Conservation (phyloP, 2,329 filamentous ascomycete genomes). For the Cordyceps tenuipes region DNA sequence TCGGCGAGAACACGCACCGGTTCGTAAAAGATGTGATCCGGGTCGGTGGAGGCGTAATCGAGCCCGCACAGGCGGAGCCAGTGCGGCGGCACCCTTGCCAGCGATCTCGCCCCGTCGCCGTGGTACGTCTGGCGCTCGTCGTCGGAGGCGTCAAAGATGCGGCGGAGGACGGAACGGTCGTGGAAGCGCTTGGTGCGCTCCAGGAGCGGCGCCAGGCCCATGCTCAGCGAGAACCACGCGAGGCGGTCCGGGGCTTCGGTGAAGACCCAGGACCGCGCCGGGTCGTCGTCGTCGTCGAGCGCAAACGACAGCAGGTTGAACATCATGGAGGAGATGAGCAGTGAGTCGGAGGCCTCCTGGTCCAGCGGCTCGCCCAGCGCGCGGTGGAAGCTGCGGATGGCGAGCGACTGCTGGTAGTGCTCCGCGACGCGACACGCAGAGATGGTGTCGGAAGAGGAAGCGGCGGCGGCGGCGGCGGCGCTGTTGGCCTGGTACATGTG, state of each 20-base stretch:
- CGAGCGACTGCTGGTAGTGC: constrained; percentile 17
- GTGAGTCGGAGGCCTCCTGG: constrained; percentile 16
- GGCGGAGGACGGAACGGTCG: constrained; percentile 15
- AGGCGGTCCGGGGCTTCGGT: constrained; percentile 13
- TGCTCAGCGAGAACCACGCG: constrained; percentile 18
- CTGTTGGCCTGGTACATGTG: constrained; percentile 12
- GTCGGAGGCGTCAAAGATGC: constrained; percentile 14
- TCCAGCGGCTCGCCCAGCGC: constrained; percentile 16
- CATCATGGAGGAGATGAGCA: constrained; percentile 19
- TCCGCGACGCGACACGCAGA: constrained; percentile 15
- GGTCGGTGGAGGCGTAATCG: constrained; percentile 2
- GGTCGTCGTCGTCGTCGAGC: constrained; percentile 11
- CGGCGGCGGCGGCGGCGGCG: background rate
- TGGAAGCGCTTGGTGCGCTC: constrained; percentile 15
- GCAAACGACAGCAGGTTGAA: constrained; percentile 20
- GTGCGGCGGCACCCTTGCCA: constrained; percentile 8
- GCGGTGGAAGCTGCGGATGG: constrained; percentile 16
- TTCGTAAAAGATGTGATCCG: constrained; percentile 11
- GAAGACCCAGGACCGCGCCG: constrained; percentile 18
- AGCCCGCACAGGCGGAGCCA: constrained; percentile 14
- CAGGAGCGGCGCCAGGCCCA: constrained; percentile 18
- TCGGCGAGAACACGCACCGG: constrained; percentile 14
- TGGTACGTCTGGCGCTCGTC: constrained; percentile 13
- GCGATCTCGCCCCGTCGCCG: constrained; percentile 1
- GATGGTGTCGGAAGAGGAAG: background rate